Conservation (phyloP, 2,329 filamentous ascomycete genomes). For the Pyrenochaeta sp. region DNA sequence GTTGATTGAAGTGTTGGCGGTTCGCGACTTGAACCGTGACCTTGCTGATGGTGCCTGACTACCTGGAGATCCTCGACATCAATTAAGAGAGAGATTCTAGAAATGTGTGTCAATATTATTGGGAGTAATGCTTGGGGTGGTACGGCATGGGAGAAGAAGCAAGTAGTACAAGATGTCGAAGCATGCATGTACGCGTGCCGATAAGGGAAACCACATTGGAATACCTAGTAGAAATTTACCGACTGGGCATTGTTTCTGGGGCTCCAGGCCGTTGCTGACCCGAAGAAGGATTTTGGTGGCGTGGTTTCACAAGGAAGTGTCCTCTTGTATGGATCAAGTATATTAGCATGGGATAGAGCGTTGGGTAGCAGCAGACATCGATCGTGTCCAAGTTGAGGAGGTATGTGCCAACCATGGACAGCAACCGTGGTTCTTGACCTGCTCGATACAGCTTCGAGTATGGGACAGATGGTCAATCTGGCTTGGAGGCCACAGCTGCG, state of each 20-base stretch:
- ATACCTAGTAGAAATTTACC: conserved; percentile 23
- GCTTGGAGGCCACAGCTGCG: conserved; percentile 19
- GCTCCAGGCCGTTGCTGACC: conserved; percentile 32
- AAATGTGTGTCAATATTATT: conserved; percentile 42
- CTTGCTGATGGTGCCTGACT: conserved; percentile 24
- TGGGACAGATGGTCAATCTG: conserved; percentile 11
- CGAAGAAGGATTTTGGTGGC: conserved; percentile 34
- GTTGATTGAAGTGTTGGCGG: conserved; percentile 32
- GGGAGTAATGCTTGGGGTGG: conserved; percentile 36
- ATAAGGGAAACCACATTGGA: conserved; percentile 30
- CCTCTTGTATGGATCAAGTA: conserved; percentile 24
- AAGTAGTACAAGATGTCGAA: conserved; percentile 39
- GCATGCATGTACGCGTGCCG: conserved; percentile 31
- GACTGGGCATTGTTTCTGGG: conserved; percentile 28
- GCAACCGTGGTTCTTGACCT: conserved; percentile 22
- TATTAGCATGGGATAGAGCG: conserved; percentile 23
- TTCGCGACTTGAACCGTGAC: conserved; percentile 35
- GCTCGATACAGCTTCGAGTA: conserved; percentile 16
- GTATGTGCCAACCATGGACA: conserved; percentile 11
- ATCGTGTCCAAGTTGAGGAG: conserved; percentile 12
- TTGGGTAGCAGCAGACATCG: conserved; percentile 16
- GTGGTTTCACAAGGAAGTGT: conserved; percentile 36
- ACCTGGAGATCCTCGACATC: conserved; percentile 21
- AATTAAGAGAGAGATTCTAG: conserved; percentile 28
- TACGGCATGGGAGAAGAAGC: conserved; percentile 37